These are phyloP conservation scores for Globisporangium uncinulatum DNA, from an alignment of 352 stramenopile species.

Conservation along the genomic window DNA sequence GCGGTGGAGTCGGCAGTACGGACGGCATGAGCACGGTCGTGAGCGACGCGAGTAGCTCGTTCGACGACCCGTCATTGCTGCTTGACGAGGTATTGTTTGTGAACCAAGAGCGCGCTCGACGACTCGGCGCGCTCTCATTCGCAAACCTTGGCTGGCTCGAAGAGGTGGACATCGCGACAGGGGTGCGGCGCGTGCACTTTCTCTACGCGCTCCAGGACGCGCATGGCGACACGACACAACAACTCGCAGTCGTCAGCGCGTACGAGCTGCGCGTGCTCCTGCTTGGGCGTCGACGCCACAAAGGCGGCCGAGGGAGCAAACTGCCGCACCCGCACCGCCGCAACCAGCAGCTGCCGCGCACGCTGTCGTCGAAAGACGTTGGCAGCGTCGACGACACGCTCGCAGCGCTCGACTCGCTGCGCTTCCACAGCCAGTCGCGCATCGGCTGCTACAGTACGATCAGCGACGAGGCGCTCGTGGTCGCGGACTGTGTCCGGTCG, in stretches of 20 bases:
- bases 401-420: constrained; percentile 23
- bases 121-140: constrained; percentile 35
- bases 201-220: constrained; percentile 44
- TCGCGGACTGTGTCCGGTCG: constrained; percentile 31
- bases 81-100: constrained; percentile 32
- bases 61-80: constrained; percentile 26
- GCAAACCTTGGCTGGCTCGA: constrained; percentile 71
- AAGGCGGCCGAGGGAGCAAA: constrained; percentile 1
- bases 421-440: constrained; percentile 63
- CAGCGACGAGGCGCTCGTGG: constrained; percentile 35
- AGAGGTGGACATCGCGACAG: constrained; percentile 55
- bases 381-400: constrained; percentile 17
- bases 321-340: neutral
- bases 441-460: constrained; percentile 77
- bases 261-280: constrained; percentile 52
- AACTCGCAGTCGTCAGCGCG: constrained; percentile 59
- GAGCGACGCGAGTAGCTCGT: constrained; percentile 45
- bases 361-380: neutral
- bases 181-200: constrained; percentile 60
- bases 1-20: neutral
- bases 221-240: constrained; percentile 11
- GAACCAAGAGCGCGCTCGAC: constrained; percentile 35
- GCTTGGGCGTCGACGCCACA: constrained; percentile 10
- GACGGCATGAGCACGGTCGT: constrained; percentile 37
- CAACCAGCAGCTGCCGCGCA: constrained; percentile 1